Evolutionary conservation across 352 stramenopile species (phyloP), one percentile per base, ranked within the genome.

Genomic region (Saprolegnia diclina): DNA sequence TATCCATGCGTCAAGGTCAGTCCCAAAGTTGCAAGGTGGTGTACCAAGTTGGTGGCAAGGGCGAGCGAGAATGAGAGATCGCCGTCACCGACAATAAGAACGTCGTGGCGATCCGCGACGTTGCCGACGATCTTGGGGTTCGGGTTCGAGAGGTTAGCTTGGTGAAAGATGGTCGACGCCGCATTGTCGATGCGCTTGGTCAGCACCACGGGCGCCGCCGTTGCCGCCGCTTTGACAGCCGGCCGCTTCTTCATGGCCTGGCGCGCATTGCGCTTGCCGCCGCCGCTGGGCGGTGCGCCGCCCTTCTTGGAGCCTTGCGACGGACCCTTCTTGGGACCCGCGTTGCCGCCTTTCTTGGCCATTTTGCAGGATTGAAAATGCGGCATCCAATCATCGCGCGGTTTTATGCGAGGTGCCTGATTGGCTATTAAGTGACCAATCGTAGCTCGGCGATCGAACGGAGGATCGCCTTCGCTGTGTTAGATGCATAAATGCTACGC

Each of bases 11-110:
- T 53, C 7, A 55, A 22, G n/a, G 32, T 54, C 42, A 56, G 14
- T n/a, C 50, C 3, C 21, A 18, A 1, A 4, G 26, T 56, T 37
- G n/a, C 22, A 59, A 55, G 7, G 54, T 16, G 16, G 45, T 64
- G 18, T 71, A 88, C 87, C 70, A 95, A 66, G 56, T 85, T 89
- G 65, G 91, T 79, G 2, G 85, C 79, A 16, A 95, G 72, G 14
- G 85, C 76, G 19, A 91, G 70, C 22, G 87, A 87, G 69, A 95
- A 94, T 21, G 84, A 93, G 26, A 95, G 87, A 69, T 93, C 84
- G 26, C 87, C 87, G 32, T 95, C 87, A n/a, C 87, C 87, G 18
- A 95, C 81, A 14, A 94, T 75, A 37, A 95, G 77, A 48, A 92
- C 90, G 50, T 76, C 80, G 45, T 92, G 82, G 13, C 78, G 77